Evolutionary conservation across 805 yeast genomes (phyloP), one percentile per base, ranked within the genome.

Genomic region (Komagataella phaffii): DNA sequence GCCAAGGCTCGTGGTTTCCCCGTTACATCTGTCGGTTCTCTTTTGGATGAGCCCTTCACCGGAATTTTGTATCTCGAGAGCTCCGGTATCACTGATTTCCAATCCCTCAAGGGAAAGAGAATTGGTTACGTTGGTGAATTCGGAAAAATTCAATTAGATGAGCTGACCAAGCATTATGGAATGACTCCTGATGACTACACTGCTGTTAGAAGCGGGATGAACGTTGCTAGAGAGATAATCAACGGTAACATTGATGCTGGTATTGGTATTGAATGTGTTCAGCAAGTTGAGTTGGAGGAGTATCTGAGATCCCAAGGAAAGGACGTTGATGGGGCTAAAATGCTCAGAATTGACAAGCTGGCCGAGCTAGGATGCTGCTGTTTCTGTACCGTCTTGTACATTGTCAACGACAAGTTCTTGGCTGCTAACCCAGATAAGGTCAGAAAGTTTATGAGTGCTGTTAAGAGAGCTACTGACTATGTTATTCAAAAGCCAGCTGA

Each of bases 61-160:
- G 81, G 81, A 43, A 70, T 77, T 45, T 64, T 77, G 53, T 77
- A 75, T 61, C 64, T 77, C 59, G 70, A 74, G 57, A 76, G 74
- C 2, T 64, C 70, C 49, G 81, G 81, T 18, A 71, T 76, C 57
- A 73, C 80, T 46, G 80, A 77, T 60, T 77, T 77, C 63, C 64
- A 62, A 46, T 73, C 79, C 4, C 66, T 77, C 58, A 76, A 72
- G 58, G 81, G 81, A 23, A 76, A 76, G 61, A 64, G 63, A 48
- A 74, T 77, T 57, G 81, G 81, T 17, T 77, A 77, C 59, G 81
- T 77, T 44, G 81, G 81, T 36, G 81, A 77, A 58, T 77, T 77
- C 59, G 81, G 81, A 49, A 77, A 77, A 64, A 76, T 77, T 57
- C 81, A 77, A 61, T 63, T 77, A 51, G 81, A 77, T 56, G 81